Evolutionary conservation across 1,284 basidiomycete genomes (phyloP).

Genomic region (Schizophyllum commune): DNA sequence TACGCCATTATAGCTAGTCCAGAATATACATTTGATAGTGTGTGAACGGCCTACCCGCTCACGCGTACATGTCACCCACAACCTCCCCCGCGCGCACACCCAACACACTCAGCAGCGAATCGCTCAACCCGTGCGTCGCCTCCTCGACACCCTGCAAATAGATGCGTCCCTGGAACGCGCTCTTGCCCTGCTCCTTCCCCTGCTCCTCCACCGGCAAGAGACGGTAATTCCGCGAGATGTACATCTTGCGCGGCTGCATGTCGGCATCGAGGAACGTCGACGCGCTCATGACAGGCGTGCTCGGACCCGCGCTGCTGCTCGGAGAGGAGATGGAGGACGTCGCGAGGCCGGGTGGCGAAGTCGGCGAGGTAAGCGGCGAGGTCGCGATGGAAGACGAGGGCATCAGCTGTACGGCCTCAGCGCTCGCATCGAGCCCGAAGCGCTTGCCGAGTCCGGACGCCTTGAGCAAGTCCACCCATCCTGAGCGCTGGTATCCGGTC

Average conservation of each 20-base stretch:
- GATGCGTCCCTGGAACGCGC: constrained; percentile 29
- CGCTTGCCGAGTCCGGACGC: constrained; percentile 33
- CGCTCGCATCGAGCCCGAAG: constrained; percentile 28
- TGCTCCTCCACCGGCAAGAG: constrained; percentile 25
- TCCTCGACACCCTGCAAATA: constrained; percentile 54
- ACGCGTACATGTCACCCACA: constrained; percentile 13
- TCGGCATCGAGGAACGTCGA: constrained; percentile 12
- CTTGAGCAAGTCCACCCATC: constrained; percentile 37
- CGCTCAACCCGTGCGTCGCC: constrained; percentile 49
- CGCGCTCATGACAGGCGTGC: constrained; percentile 11
- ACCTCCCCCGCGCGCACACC: constrained; percentile 44
- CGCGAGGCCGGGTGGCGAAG: neutral
- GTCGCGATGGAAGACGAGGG: constrained; percentile 8
- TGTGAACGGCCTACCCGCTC: neutral
- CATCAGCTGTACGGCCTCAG: constrained; percentile 19
- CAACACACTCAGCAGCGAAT: constrained; percentile 47
- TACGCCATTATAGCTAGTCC: neutral
- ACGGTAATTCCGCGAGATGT: constrained; percentile 39
- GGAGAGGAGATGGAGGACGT: constrained; percentile 5
- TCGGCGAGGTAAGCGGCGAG: neutral
- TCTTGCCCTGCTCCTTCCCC: constrained; percentile 9
- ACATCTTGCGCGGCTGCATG: constrained; percentile 22
- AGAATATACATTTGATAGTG: neutral
- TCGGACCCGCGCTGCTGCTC: constrained; percentile 8
- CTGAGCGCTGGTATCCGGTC: constrained; percentile 49